Conservation (phyloP, 2,329 filamentous ascomycete genomes). For the Colletotrichum sp. region DNA sequence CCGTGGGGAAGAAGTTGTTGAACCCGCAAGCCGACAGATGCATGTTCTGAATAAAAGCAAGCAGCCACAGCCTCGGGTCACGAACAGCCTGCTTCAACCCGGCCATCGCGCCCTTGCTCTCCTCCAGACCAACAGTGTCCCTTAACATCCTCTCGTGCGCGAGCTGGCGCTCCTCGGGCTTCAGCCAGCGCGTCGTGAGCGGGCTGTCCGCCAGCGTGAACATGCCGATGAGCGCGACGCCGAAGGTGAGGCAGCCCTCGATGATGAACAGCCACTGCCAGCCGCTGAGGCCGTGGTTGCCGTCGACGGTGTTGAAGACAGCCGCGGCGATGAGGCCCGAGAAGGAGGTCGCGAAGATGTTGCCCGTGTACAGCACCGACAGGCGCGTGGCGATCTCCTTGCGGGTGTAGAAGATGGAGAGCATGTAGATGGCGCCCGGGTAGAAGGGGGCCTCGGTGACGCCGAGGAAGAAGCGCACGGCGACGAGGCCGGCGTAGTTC, state of each 20-base stretch:
- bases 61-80: slow-evolving; percentile 31
- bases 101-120: slow-evolving; percentile 42
- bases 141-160: slow-evolving; percentile 43
- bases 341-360: slow-evolving; percentile 40
- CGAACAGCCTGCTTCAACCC: slow-evolving; percentile 28
- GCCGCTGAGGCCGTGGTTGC: slow-evolving; percentile 27
- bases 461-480: slow-evolving; percentile 46
- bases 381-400: slow-evolving; percentile 49
- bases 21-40: slow-evolving; percentile 29
- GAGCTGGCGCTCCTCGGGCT: slow-evolving; percentile 40
- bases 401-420: slow-evolving; percentile 60
- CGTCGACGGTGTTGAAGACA: slow-evolving; percentile 38
- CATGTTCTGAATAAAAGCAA: slow-evolving; percentile 33
- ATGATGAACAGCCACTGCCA: slow-evolving; percentile 40
- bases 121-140: slow-evolving; percentile 31
- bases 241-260: slow-evolving; percentile 32
- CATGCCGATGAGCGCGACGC: slow-evolving; percentile 32
- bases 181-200: slow-evolving; percentile 39
- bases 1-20: slow-evolving; percentile 33
- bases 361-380: slow-evolving; percentile 49
- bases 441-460: slow-evolving; percentile 45
- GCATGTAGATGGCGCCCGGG: slow-evolving; percentile 39
- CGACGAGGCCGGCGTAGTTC: slow-evolving; percentile 45
- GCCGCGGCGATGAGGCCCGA: slow-evolving; percentile 48
- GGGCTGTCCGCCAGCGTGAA: slow-evolving; percentile 42